These are phyloP conservation scores for Camellia oleifera DNA, from an alignment of 179 eudicot species.

Conservation along the genomic window DNA sequence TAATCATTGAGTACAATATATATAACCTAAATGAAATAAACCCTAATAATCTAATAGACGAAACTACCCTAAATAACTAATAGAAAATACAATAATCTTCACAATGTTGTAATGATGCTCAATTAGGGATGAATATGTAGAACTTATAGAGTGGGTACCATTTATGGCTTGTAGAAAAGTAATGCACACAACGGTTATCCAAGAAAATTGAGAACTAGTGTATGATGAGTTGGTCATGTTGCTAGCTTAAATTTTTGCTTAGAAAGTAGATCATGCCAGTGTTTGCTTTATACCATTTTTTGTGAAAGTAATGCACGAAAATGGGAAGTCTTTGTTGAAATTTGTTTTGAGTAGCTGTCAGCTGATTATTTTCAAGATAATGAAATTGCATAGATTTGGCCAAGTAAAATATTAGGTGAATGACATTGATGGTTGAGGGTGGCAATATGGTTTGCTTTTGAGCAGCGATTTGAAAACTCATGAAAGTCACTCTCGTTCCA, in stretches of 20 bases:
- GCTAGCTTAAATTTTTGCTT: not conserved
- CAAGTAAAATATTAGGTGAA: too few species aligned
- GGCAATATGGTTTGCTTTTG: too few species aligned
- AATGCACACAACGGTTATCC: not conserved
- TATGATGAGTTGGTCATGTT: not conserved
- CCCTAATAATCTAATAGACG: too few species aligned
- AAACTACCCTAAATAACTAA: too few species aligned
- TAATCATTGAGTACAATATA: too few species aligned
- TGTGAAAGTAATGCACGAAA: not conserved
- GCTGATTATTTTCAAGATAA: not conserved
- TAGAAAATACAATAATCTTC: too few species aligned
- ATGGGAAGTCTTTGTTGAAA: not conserved
- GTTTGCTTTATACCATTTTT: not conserved
- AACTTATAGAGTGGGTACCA: not conserved
- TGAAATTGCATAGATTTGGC: slow-evolving; percentile 4
- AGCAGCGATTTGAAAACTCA: too few species aligned
- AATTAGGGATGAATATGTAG: not conserved
- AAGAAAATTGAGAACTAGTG: not conserved
- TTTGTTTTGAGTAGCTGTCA: slow-evolving; percentile 3
- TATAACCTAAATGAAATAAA: too few species aligned
- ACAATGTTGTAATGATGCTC: not conserved
- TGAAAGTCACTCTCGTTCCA: too few species aligned
- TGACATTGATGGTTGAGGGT: too few species aligned
- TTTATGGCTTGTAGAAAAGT: slow-evolving; percentile 4
- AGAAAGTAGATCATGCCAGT: not conserved